These are phyloP conservation scores for Drechslerella dactyloides DNA, from an alignment of 2,329 filamentous ascomycete species.

Conservation along the genomic window DNA sequence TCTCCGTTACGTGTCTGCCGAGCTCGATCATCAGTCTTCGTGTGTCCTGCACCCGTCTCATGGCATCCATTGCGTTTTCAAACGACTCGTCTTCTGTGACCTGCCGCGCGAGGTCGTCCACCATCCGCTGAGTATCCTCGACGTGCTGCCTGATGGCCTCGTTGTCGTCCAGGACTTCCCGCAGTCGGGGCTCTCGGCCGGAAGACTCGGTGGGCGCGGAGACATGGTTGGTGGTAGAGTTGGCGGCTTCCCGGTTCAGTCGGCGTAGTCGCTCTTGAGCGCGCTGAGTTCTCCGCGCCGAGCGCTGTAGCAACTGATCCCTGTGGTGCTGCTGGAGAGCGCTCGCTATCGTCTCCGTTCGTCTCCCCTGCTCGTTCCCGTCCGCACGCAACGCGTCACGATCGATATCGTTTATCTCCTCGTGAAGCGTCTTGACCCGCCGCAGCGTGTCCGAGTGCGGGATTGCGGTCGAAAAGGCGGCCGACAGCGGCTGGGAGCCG, in stretches of 20 bases:
- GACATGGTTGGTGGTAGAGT: constrained; percentile 2
- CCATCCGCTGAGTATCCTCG: neutral
- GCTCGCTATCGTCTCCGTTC: constrained; percentile 41
- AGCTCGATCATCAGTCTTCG: constrained; percentile 32
- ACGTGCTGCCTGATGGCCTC: constrained; percentile 5
- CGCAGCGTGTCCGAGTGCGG: constrained; percentile 72
- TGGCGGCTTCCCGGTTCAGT: constrained; percentile 22
- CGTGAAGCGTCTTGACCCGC: constrained; percentile 68
- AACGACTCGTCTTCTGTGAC: constrained; percentile 12
- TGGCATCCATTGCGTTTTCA: constrained; percentile 25
- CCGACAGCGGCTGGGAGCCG: constrained; percentile 77
- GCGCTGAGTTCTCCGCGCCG: constrained; percentile 26
- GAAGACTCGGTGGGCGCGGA: constrained; percentile 14
- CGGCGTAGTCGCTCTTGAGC: constrained; percentile 34
- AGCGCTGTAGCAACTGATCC: constrained; percentile 27
- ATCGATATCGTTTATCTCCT: constrained; percentile 68
- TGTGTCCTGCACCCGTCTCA: constrained; percentile 30
- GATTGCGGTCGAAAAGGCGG: constrained; percentile 74
- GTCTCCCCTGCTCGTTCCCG: constrained; percentile 44
- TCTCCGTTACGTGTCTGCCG: constrained; percentile 17
- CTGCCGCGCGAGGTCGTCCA: constrained; percentile 15
- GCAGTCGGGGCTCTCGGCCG: constrained; percentile 17
- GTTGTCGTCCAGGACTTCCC: constrained; percentile 21
- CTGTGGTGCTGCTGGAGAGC: constrained; percentile 32
- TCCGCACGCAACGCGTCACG: constrained; percentile 40